Percentiles rank a stretch among this genome's conserved stretches.
Conservation (phyloP, 2,329 filamentous ascomycete species). For the Hansfordia pulvinata region DNA sequence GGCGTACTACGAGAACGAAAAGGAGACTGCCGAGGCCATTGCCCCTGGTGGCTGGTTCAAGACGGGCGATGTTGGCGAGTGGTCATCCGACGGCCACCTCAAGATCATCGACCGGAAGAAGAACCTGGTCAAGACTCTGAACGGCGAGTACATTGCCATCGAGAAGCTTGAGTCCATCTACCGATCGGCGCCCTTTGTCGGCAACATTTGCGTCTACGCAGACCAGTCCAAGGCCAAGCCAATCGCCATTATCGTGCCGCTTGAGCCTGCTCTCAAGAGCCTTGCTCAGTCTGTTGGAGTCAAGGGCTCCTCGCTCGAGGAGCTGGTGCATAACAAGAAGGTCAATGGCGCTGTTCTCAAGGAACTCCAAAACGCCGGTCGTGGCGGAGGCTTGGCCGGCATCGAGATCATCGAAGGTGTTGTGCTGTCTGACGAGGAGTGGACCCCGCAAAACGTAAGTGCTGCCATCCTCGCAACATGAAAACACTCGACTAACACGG, state of each 20-base stretch:
- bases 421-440: slow-evolving; percentile 59
- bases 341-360: slow-evolving; percentile 48
- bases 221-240: slow-evolving; percentile 36
- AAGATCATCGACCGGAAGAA: slow-evolving; percentile 79
- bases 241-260: slow-evolving; percentile 41
- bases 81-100: slow-evolving; percentile 56
- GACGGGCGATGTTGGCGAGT: slow-evolving; percentile 76
- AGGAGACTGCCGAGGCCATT: slow-evolving; percentile 60
- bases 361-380: slow-evolving; percentile 48
- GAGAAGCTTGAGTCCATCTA: slow-evolving; percentile 53
- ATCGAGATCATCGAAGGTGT: slow-evolving; percentile 63
- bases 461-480: not conserved
- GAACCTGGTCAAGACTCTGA: slow-evolving; percentile 73
- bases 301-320: slow-evolving; percentile 43
- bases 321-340: slow-evolving; percentile 55
- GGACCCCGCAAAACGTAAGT: slow-evolving; percentile 62
- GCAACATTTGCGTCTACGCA: slow-evolving; percentile 43
- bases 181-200: slow-evolving; percentile 34
- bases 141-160: slow-evolving; percentile 72
- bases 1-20: slow-evolving; percentile 65
- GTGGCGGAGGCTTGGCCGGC: slow-evolving; percentile 45
- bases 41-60: slow-evolving; percentile 74
- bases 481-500: slow-evolving; percentile 11
- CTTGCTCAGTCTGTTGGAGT: slow-evolving; percentile 33
- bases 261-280: slow-evolving; percentile 40